Conservation (phyloP, 495 filamentous ascomycete species). For the Xylaria venustula region DNA sequence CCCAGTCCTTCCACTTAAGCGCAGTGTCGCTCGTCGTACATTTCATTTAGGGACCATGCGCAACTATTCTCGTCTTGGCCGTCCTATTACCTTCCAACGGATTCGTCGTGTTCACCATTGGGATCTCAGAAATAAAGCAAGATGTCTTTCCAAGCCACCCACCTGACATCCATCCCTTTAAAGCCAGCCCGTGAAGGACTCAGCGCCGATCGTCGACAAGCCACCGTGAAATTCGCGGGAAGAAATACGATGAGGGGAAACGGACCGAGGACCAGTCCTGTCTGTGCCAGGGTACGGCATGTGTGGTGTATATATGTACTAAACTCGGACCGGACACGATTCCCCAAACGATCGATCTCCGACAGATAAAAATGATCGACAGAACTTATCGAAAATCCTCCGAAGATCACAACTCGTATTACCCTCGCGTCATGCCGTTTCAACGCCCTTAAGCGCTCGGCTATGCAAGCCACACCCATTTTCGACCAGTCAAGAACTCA, state of each 20-base stretch:
- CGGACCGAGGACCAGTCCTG: background rate
- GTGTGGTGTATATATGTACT: background rate
- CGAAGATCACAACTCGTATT: constrained; percentile 1
- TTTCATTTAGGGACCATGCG: too few relatives aligned
- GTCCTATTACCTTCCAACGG: background rate
- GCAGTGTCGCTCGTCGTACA: too few relatives aligned
- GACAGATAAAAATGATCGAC: background rate
- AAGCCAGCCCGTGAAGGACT: background rate
- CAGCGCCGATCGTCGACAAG: background rate
- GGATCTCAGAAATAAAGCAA: background rate
- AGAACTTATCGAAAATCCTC: constrained; percentile 3
- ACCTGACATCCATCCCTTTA: background rate
- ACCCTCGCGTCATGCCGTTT: background rate
- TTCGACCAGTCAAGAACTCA: too few relatives aligned
- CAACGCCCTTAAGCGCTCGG: constrained; percentile 4
- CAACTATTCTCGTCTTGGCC: too few relatives aligned
- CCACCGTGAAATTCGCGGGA: background rate
- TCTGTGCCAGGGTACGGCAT: background rate
- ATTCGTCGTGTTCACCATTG: too few relatives aligned
- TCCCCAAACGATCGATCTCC: too few relatives aligned
- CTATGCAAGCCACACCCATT: constrained; percentile 1
- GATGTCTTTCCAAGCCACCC: constrained; percentile 2
- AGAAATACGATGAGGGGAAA: background rate
- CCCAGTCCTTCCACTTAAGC: too few relatives aligned
- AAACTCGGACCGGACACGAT: too few relatives aligned